Conservation (phyloP, 208 protist species). For the Acanthamoeba healyi region DNA sequence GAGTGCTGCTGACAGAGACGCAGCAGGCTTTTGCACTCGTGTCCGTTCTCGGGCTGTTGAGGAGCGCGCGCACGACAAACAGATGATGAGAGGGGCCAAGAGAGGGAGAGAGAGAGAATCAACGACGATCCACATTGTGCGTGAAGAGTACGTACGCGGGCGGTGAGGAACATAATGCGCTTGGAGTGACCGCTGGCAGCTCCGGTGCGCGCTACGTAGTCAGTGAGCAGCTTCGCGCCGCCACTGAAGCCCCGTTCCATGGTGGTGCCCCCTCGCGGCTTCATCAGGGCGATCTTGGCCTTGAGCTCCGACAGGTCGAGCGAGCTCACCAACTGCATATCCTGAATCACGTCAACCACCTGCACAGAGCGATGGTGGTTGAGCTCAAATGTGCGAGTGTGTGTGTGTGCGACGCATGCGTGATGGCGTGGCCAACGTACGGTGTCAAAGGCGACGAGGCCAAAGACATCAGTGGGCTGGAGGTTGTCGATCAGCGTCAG, state of each 20-base stretch:
- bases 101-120: neutral
- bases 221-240: neutral
- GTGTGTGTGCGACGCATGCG: neutral
- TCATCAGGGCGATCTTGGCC: neutral
- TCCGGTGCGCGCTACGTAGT: neutral
- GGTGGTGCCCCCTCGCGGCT: neutral
- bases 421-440: neutral
- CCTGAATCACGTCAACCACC: neutral
- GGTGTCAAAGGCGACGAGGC: neutral
- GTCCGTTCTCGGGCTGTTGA: no score
- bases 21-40: neutral
- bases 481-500: neutral
- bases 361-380: neutral
- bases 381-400: neutral
- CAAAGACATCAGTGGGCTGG: neutral
- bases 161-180: conserved; percentile 8
- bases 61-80: neutral
- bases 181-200: neutral
- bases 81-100: no score
- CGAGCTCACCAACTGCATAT: neutral
- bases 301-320: neutral
- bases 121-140: no score
- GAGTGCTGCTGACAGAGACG: neutral
- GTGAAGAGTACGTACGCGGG: neutral
- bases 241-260: neutral